A percentile compares a stretch with the other conserved stretches of the same genome.
phyloP scores from a whole-genome alignment of 2,329 filamentous ascomycete species.

The Apiospora pterosperma region DNA sequence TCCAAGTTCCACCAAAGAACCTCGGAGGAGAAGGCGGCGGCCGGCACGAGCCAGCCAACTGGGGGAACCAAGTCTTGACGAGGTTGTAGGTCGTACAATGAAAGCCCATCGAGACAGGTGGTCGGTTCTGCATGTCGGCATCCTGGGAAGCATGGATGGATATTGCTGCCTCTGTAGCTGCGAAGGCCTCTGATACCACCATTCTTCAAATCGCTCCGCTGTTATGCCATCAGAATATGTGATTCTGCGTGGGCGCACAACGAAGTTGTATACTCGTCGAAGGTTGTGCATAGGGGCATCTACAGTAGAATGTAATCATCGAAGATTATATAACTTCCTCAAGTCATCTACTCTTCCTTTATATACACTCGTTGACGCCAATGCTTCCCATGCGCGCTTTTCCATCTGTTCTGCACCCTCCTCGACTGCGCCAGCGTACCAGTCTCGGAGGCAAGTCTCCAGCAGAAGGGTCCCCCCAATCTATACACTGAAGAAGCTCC shows the following conservation, averaged over 20 bases:
- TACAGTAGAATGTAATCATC: not conserved
- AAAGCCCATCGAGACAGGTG: not conserved
- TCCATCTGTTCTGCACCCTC: not conserved
- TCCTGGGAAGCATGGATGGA: too few species aligned
- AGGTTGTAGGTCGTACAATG: not conserved
- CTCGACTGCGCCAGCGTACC: not conserved
- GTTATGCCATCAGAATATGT: too few species aligned
- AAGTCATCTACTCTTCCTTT: not conserved
- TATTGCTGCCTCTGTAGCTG: too few species aligned
- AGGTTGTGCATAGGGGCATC: not conserved
- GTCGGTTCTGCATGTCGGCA: too few species aligned
- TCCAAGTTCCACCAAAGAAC: not conserved
- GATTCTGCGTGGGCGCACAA: too few species aligned
- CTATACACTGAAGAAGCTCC: too few species aligned
- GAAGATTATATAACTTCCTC: not conserved
- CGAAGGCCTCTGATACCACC: too few species aligned
- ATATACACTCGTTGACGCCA: too few species aligned
- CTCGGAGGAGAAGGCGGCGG: not conserved
- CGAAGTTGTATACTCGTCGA: not conserved
- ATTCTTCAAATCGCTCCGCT: too few species aligned
- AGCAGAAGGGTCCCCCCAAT: too few species aligned
- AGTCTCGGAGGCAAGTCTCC: not conserved
- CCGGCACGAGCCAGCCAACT: too few species aligned
- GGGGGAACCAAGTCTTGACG: not conserved
- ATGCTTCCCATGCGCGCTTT: slow-evolving; percentile 19